Evolutionary conservation across 306 rosid species (phyloP).

Genomic region (Inga leiocalycina): DNA sequence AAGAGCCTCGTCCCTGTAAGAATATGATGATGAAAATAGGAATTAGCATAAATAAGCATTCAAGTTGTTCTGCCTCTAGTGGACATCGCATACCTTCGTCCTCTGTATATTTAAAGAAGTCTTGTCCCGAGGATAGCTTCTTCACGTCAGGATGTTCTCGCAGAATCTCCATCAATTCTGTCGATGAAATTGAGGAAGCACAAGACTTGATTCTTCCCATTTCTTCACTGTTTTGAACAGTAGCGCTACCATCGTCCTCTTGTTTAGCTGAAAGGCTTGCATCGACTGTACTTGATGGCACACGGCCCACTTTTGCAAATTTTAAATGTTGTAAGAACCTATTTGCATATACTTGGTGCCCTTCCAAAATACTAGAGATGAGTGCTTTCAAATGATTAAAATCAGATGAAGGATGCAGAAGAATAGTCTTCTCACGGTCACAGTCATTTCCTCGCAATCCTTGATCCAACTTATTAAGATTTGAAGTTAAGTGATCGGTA

Average conservation of each 20-base stretch:
- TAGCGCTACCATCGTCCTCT: constrained; percentile 49
- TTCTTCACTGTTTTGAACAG: constrained; percentile 58
- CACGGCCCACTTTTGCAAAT: constrained; percentile 84
- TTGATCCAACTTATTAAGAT: constrained; percentile 62
- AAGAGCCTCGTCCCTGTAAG: constrained; percentile 86
- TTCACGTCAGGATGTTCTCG: constrained; percentile 91
- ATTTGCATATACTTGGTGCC: constrained; percentile 63
- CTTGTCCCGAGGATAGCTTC: constrained; percentile 83
- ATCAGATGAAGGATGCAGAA: constrained; percentile 33
- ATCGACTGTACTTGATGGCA: constrained; percentile 67
- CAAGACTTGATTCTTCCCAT: constrained; percentile 36
- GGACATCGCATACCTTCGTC: constrained; percentile 73
- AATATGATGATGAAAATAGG: constrained; percentile 32
- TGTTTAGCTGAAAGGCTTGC: constrained; percentile 60
- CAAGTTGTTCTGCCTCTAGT: neutral
- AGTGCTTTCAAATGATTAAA: constrained; percentile 61
- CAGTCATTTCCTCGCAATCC: constrained; percentile 42
- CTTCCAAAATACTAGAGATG: constrained; percentile 59
- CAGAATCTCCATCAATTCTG: neutral
- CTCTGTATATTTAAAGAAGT: constrained; percentile 86
- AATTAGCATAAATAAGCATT: constrained; percentile 2
- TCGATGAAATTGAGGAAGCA: neutral
- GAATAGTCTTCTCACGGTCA: constrained; percentile 38
- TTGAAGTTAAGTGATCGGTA: constrained; percentile 63
- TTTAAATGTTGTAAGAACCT: constrained; percentile 75